phyloP scores from a whole-genome alignment of 108 stramenopile genomes.

The Stephanodiscus minutulus region DNA sequence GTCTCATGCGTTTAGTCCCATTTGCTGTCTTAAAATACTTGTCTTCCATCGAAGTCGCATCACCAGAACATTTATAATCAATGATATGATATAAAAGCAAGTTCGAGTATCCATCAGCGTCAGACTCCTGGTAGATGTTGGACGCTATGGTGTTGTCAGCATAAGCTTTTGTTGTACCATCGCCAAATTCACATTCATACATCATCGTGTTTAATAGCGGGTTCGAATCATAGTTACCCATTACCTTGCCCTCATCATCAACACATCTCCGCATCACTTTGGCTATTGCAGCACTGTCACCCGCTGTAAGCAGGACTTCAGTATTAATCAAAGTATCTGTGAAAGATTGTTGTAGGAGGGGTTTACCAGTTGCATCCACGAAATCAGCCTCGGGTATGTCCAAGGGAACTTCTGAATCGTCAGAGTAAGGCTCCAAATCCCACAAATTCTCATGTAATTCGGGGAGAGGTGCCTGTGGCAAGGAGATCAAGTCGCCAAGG shows the following conservation, averaged over 20 bases:
- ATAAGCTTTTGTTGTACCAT: conserved; percentile 20
- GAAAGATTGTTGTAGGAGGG: conserved; percentile 13
- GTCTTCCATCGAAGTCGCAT: neutral
- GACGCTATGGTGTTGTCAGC: conserved; percentile 63
- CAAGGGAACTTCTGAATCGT: neutral
- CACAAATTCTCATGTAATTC: too few relatives aligned
- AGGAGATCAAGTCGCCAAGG: too few relatives aligned
- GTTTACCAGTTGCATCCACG: conserved; percentile 18
- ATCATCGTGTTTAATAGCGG: conserved; percentile 20
- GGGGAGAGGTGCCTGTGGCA: too few relatives aligned
- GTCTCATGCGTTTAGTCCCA: neutral
- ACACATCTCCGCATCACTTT: conserved; percentile 32
- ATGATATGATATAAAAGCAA: neutral
- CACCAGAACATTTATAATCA: neutral
- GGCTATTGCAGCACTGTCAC: conserved; percentile 16
- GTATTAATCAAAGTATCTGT: conserved; percentile 41
- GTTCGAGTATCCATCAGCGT: conserved; percentile 28
- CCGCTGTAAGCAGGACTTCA: conserved; percentile 30
- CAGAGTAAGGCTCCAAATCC: neutral
- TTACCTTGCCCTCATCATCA: conserved; percentile 10
- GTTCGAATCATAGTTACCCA: conserved; percentile 21
- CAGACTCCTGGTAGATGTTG: conserved; percentile 34
- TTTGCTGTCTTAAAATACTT: neutral
- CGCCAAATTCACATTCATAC: too few relatives aligned
- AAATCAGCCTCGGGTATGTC: conserved; percentile 35